Base-by-base conservation (phyloP, 169 alveolate species). In the Cyclospora cayetanensis region DNA sequence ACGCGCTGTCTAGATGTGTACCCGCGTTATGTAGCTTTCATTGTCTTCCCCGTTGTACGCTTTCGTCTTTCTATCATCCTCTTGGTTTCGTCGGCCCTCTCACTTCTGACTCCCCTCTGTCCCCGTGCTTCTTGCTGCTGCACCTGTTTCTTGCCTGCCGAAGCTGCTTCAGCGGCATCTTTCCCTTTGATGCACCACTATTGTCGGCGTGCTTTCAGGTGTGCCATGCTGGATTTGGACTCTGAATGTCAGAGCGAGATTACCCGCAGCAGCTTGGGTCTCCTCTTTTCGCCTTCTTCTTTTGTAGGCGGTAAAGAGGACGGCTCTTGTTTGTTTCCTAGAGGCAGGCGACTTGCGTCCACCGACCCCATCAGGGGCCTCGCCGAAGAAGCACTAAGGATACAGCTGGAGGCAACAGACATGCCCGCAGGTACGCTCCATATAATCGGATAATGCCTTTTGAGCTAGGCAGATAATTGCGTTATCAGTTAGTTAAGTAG, bases 141-240 rank as follows among this genome's bases (percentile, higher is more conserved):
- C 55, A 46, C 18, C 79, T 31, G 46, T 70, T 20, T 35, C 83
- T 70, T 0, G 34, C 20, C 37, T 18, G 9, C 53, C 11, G 27
- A 5, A 15, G 53, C 25, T 11, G 50, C 15, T 22, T 27, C 83
- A 4, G 1, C 25, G 12, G 46, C 25, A 4, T 66, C 80, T 3
- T 35, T 46, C 46, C 52, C 37, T 41, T 4, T 65, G 18, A 0
- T 65, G 41, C 1, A 27, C 39, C 25, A 18, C 72, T 60, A 15
- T 0, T 0, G 42, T n/a, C 37, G 83, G 11, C 27, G 11, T 4
- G 0, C 2, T 34, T 42, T 20, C 82, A 84, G 91, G 68, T 46
- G 83, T 82, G 91, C 80, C 4, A 34, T 84, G 68, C n/a, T 84
- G n/a, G 91, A 84, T 66, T 46, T 84, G 42, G 91, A 84, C 52